phyloP scores from a whole-genome alignment of 441 rosid genomes.

The Brassica hybrid region DNA sequence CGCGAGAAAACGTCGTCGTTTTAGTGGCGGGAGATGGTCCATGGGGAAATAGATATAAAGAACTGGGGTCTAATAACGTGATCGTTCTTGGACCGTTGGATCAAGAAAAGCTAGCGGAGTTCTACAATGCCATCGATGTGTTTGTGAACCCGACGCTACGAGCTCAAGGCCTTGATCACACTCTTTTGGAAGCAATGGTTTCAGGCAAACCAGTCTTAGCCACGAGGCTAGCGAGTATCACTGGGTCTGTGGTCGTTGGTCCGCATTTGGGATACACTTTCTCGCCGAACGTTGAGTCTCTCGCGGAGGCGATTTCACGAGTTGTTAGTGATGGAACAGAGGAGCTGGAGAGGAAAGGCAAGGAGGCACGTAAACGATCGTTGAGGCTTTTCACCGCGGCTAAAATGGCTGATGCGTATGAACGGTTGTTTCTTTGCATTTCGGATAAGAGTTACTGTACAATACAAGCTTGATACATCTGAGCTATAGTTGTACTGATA shows the following conservation, averaged over 20 bases:
- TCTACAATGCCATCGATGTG: slow-evolving; percentile 81
- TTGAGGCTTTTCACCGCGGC: slow-evolving; percentile 76
- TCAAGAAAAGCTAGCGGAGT: slow-evolving; percentile 67
- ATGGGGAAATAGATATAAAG: slow-evolving; percentile 79
- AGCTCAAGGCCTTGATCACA: slow-evolving; percentile 90
- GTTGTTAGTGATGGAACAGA: slow-evolving; percentile 65
- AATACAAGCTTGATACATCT: not conserved
- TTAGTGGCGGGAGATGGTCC: slow-evolving; percentile 95
- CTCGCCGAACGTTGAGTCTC: slow-evolving; percentile 60
- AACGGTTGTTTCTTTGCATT: slow-evolving; percentile 48
- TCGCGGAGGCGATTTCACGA: slow-evolving; percentile 55
- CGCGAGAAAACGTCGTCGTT: slow-evolving; percentile 52
- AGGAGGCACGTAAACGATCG: slow-evolving; percentile 58
- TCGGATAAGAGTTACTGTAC: slow-evolving; percentile 48
- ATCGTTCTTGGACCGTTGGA: slow-evolving; percentile 81
- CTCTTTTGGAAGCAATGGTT: slow-evolving; percentile 81
- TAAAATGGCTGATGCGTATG: slow-evolving; percentile 63
- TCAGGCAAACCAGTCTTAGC: slow-evolving; percentile 81
- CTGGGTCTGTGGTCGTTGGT: slow-evolving; percentile 69
- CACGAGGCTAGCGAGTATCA: slow-evolving; percentile 83
- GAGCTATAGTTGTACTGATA: not conserved
- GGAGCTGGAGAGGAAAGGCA: slow-evolving; percentile 69
- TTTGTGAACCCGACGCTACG: slow-evolving; percentile 85
- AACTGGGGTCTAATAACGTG: slow-evolving; percentile 52
- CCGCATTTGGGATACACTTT: slow-evolving; percentile 70